Percentiles rank a stretch among this genome's conserved stretches.
phyloP scores from a whole-genome alignment of 2,329 filamentous ascomycete genomes.

The Metarhizium guizhouense region DNA sequence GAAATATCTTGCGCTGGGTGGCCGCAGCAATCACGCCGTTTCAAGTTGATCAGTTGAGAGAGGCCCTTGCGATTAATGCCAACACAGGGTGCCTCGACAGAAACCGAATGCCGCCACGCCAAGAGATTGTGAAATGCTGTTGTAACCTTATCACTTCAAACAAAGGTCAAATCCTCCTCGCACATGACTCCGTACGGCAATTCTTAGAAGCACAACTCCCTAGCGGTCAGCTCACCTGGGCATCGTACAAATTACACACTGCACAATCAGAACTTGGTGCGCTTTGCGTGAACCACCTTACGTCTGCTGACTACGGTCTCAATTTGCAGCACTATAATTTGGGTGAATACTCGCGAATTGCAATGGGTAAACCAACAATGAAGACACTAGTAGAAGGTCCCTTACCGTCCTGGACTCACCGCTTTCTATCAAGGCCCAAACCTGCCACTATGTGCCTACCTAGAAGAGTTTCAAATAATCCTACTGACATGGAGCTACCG shows the following conservation, averaged over 20 bases:
- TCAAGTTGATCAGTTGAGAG: not conserved
- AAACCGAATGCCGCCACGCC: not conserved
- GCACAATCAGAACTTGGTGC: not conserved
- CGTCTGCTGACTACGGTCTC: not conserved
- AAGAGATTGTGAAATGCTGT: conserved; percentile 1
- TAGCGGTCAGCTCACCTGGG: not conserved
- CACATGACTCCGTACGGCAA: not conserved
- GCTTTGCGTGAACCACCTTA: not conserved
- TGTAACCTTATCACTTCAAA: not conserved
- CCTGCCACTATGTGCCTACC: not conserved
- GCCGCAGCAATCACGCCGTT: not conserved
- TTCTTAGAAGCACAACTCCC: not conserved
- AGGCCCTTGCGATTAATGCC: not conserved
- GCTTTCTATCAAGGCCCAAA: not conserved
- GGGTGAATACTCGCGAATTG: not conserved
- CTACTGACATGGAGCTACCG: not conserved
- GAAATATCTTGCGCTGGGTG: not conserved
- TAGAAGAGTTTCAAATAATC: not conserved
- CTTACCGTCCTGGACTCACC: not conserved
- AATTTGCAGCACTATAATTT: not conserved
- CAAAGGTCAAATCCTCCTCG: not conserved
- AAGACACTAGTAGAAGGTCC: not conserved
- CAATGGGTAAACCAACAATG: not conserved
- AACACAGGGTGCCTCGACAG: not conserved
- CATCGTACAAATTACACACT: not conserved